Conservation (phyloP, 192 early-diverging fungal genomes). For the Polychytrium aggregatum region DNA sequence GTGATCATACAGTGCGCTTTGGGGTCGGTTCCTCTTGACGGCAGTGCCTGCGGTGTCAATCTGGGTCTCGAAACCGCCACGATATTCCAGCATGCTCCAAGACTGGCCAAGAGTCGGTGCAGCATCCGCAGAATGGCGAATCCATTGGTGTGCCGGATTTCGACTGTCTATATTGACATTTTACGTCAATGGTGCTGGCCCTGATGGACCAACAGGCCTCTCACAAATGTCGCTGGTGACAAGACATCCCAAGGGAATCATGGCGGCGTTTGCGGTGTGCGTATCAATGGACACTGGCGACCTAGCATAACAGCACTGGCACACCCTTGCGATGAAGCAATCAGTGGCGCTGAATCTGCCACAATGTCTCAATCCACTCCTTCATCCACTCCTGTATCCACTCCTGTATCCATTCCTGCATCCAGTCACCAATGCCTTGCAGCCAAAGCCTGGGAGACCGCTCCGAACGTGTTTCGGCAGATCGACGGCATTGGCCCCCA, state of each 20-base stretch:
- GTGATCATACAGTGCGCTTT: constrained; percentile 30
- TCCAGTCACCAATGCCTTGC: constrained; percentile 25
- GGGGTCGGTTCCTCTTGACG: constrained; percentile 18
- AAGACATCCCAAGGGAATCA: constrained; percentile 12
- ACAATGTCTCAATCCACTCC: constrained; percentile 4
- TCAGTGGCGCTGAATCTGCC: constrained; percentile 28
- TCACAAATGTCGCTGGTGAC: constrained; percentile 22
- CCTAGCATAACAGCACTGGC: no score
- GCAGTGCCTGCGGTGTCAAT: constrained; percentile 1
- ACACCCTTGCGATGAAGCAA: no score
- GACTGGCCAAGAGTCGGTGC: no score
- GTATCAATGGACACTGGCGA: no score
- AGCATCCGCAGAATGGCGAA: no score
- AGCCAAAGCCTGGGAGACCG: no score
- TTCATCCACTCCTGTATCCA: background rate
- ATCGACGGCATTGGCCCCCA: constrained; percentile 45
- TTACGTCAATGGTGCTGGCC: no score
- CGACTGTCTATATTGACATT: no score
- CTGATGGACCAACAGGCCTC: constrained; percentile 1
- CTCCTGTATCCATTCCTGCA: background rate
- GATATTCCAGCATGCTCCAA: constrained; percentile 13
- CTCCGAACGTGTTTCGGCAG: constrained; percentile 46
- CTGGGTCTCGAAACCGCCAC: constrained; percentile 12
- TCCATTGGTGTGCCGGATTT: no score
- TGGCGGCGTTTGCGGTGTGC: constrained; percentile 10